Conservation (phyloP, 2,329 filamentous ascomycete genomes). For the Cylindrodendrum hubeiense region DNA sequence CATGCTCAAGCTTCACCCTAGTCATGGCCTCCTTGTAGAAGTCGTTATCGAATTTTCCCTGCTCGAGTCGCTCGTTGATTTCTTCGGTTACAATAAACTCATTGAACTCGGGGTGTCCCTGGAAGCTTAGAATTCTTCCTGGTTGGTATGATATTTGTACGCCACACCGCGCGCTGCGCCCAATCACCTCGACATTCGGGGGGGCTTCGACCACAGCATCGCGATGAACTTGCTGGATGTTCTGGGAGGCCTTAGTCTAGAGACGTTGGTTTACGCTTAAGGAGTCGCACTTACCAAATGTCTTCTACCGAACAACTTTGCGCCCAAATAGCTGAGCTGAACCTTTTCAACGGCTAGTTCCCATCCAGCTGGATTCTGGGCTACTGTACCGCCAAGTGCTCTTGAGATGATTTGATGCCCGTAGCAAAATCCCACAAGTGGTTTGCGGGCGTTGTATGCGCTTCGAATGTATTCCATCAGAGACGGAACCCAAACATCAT, state of each 20-base stretch:
- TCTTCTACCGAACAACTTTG: conserved; percentile 16
- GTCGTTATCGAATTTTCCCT: conserved; percentile 5
- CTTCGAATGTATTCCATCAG: conserved; percentile 20
- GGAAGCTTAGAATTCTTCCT: conserved; percentile 22
- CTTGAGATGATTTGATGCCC: conserved; percentile 34
- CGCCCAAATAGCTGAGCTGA: conserved; percentile 7
- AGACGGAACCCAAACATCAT: conserved; percentile 24
- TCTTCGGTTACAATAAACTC: conserved; percentile 9
- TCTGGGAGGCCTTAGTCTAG: neutral
- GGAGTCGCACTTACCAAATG: conserved; percentile 11
- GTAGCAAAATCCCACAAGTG: conserved; percentile 31
- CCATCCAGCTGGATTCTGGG: conserved; percentile 26
- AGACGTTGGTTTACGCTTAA: neutral
- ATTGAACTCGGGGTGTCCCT: conserved; percentile 30
- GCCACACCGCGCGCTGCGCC: conserved; percentile 17
- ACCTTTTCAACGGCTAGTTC: conserved; percentile 22
- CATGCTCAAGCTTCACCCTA: conserved; percentile 20
- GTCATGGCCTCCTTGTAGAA: conserved; percentile 20
- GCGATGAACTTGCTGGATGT: conserved; percentile 26
- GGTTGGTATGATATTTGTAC: conserved; percentile 26
- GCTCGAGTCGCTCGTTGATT: conserved; percentile 17
- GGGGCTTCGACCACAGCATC: conserved; percentile 22
- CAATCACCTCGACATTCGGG: conserved; percentile 20
- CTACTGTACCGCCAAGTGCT: conserved; percentile 26
- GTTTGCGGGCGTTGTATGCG: conserved; percentile 20